These are phyloP conservation scores for Phytophthora nicotianae DNA, from an alignment of 352 stramenopile genomes.

Conservation along the genomic window DNA sequence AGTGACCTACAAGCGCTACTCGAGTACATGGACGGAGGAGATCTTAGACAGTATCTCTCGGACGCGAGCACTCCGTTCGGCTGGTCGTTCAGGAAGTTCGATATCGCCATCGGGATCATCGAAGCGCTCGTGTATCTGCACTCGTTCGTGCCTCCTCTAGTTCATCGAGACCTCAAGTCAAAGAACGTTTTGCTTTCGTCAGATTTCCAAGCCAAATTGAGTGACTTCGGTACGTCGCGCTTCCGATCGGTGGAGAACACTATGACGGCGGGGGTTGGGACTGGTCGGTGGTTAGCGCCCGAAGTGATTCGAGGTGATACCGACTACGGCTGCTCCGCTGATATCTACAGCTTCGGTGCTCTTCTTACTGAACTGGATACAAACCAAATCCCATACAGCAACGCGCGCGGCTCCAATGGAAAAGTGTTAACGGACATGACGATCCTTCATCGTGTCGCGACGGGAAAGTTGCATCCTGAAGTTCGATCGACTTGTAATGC, in stretches of 20 bases:
- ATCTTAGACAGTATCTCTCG: constrained; percentile 21
- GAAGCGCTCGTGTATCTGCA: constrained; percentile 22
- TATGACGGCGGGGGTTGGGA: constrained; percentile 1
- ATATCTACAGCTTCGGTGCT: constrained; percentile 4
- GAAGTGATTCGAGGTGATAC: constrained; percentile 4
- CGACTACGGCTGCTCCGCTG: not conserved
- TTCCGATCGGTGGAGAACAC: not conserved
- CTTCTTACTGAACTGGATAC: constrained; percentile 5
- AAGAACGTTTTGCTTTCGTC: constrained; percentile 52
- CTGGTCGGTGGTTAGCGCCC: constrained; percentile 4
- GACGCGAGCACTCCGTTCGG: not conserved
- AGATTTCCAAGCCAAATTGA: constrained; percentile 46
- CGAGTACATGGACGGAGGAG: constrained; percentile 47
- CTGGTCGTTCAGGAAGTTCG: constrained; percentile 5
- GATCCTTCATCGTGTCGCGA: constrained; percentile 53
- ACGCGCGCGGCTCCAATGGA: constrained; percentile 33
- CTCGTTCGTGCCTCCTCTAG: constrained; percentile 11
- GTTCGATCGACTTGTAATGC: constrained; percentile 16
- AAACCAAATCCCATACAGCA: constrained; percentile 15
- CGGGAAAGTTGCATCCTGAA: constrained; percentile 36
- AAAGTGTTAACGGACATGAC: constrained; percentile 59
- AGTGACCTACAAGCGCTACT: constrained; percentile 33
- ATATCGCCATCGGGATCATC: constrained; percentile 1
- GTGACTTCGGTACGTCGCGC: constrained; percentile 47
- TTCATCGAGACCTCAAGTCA: constrained; percentile 67